Conservation (phyloP, 305 asterid species). For the Fraxinus sp. region DNA sequence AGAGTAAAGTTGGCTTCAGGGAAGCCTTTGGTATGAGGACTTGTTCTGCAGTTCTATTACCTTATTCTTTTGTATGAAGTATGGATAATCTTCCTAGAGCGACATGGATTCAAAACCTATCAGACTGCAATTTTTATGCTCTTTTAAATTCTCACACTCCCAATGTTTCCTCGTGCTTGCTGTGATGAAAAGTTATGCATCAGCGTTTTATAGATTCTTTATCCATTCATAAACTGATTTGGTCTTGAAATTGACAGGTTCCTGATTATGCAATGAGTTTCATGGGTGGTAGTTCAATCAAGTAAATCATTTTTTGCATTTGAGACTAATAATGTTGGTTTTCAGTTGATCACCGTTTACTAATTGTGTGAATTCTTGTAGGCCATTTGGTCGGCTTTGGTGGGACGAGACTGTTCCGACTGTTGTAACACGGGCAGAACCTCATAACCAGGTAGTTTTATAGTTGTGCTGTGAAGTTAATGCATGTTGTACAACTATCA, state of each 20-base stretch:
- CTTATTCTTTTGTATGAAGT: background rate
- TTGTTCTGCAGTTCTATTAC: background rate
- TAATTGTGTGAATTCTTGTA: conserved; percentile 21
- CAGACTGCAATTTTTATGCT: background rate
- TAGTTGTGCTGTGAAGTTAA: background rate
- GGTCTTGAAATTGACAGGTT: conserved; percentile 31
- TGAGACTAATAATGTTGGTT: background rate
- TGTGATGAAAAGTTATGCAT: background rate
- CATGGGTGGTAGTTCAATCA: conserved; percentile 41
- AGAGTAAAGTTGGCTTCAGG: conserved; percentile 53
- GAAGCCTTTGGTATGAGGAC: conserved; percentile 68
- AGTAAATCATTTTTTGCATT: conserved; percentile 25
- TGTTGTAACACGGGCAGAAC: conserved; percentile 68
- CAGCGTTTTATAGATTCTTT: background rate
- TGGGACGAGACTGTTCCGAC: conserved; percentile 97
- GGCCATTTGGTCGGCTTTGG: conserved; percentile 93
- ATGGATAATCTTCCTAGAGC: background rate
- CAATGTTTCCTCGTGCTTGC: background rate
- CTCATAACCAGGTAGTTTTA: conserved; percentile 44
- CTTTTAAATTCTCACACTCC: background rate
- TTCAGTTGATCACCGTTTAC: background rate
- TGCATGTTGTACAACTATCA: background rate
- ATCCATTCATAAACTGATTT: background rate
- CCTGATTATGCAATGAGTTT: conserved; percentile 80
- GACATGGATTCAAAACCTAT: background rate